Evolutionary conservation across 2,329 filamentous ascomycete species (phyloP).

Genomic region (Pseudogymnoascus pannorum): DNA sequence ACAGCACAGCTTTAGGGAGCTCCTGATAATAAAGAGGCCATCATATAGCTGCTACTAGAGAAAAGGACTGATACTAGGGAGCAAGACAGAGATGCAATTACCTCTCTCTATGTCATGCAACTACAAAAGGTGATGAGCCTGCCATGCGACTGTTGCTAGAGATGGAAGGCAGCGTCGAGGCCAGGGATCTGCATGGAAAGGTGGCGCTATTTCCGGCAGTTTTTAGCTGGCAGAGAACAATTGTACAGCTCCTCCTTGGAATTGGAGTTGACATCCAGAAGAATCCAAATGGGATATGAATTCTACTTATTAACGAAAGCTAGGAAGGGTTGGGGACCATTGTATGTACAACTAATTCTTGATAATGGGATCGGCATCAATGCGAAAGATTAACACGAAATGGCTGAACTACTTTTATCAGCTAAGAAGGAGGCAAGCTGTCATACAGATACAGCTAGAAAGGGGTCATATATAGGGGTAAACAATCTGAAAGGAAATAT

Average conservation of each 20-base stretch:
- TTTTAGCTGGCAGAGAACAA: not conserved
- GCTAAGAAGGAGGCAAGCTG: not conserved
- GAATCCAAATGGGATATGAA: not conserved
- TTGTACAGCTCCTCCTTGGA: not conserved
- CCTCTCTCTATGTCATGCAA: not conserved
- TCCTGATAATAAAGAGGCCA: not conserved
- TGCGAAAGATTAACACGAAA: not conserved
- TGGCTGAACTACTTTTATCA: not conserved
- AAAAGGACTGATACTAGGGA: not conserved
- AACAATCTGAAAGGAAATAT: not conserved
- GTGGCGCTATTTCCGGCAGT: not conserved
- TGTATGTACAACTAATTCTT: not conserved
- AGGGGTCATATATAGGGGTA: not conserved
- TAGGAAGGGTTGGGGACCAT: not conserved
- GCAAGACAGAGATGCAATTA: not conserved
- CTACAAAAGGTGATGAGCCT: not conserved
- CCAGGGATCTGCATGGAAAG: not conserved
- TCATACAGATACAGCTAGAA: not conserved
- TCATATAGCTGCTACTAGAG: not conserved
- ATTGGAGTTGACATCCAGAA: not conserved
- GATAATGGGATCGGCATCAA: not conserved
- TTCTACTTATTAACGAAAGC: not conserved
- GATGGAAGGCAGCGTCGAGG: not conserved
- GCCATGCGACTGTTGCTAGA: not conserved
- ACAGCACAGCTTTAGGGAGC: not conserved